Conservation (phyloP, 2,329 filamentous ascomycete genomes). For the Aureobasidium namibiae region DNA sequence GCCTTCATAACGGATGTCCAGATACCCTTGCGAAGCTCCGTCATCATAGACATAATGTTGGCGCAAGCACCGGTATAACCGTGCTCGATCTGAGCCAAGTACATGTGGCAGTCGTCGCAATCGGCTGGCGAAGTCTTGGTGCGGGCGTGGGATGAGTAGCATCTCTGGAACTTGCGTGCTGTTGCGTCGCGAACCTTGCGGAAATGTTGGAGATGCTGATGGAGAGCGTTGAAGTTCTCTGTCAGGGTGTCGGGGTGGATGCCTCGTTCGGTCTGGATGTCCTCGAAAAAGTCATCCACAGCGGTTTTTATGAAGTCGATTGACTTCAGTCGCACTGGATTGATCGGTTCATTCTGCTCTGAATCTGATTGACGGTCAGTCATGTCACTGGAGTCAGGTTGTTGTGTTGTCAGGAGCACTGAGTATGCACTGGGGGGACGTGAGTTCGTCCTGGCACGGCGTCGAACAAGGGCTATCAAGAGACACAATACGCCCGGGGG, state of each 20-base stretch:
- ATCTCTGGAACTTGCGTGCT: background rate
- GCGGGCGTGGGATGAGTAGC: background rate
- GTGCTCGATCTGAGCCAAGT: background rate
- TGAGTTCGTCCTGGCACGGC: background rate
- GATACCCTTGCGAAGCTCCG: background rate
- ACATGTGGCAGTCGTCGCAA: background rate
- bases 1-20: background rate
- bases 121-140: background rate
- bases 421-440: background rate
- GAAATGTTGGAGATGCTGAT: background rate
- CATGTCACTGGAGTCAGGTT: background rate
- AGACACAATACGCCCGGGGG: background rate
- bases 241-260: background rate
- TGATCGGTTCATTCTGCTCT: background rate
- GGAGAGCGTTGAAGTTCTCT: background rate
- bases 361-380: background rate
- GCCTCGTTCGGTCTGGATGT: background rate
- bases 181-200: too few relatives aligned
- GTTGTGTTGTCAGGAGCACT: background rate
- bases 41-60: background rate
- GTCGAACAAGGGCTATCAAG: background rate
- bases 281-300: background rate
- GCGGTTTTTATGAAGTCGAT: background rate
- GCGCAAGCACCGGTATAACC: background rate
- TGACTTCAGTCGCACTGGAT: background rate